Percentiles rank a stretch among this genome's conserved stretches.
Evolutionary conservation across 2,329 filamentous ascomycete genomes (phyloP).

Genomic region (Podosphaera aphanis): DNA sequence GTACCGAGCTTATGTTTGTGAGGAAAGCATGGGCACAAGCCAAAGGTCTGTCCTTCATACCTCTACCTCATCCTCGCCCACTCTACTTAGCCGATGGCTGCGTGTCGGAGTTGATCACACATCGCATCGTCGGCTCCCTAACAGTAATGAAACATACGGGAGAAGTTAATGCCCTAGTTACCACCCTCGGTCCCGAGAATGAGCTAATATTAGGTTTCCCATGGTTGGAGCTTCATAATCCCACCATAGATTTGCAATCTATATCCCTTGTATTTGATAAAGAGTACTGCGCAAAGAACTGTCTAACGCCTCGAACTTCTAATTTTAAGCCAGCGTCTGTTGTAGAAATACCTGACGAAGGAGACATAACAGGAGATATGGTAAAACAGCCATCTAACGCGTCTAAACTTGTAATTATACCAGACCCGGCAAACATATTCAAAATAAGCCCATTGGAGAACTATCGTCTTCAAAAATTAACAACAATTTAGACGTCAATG

Average conservation of each 20-base stretch:
- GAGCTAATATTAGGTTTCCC: neutral
- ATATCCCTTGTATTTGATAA: neutral
- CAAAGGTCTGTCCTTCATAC: neutral
- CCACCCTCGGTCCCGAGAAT: neutral
- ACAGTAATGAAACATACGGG: neutral
- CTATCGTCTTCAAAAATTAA: no score
- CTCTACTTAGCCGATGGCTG: neutral
- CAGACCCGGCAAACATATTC: no score
- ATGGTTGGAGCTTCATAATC: neutral
- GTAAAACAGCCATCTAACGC: no score
- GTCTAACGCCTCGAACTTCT: neutral
- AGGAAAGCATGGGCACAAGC: slow-evolving; percentile 1
- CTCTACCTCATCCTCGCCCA: neutral
- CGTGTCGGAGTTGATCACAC: neutral
- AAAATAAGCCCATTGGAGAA: neutral
- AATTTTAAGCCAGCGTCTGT: neutral
- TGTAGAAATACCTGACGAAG: neutral
- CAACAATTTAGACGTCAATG: no score
- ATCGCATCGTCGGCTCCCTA: neutral
- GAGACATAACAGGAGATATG: no score
- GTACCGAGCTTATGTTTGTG: neutral
- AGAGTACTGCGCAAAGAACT: neutral
- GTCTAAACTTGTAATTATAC: no score
- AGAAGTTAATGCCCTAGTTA: neutral
- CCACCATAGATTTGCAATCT: neutral